Conservation (phyloP, 2,329 filamentous ascomycete species). For the Trichoderma atrobrunneum region DNA sequence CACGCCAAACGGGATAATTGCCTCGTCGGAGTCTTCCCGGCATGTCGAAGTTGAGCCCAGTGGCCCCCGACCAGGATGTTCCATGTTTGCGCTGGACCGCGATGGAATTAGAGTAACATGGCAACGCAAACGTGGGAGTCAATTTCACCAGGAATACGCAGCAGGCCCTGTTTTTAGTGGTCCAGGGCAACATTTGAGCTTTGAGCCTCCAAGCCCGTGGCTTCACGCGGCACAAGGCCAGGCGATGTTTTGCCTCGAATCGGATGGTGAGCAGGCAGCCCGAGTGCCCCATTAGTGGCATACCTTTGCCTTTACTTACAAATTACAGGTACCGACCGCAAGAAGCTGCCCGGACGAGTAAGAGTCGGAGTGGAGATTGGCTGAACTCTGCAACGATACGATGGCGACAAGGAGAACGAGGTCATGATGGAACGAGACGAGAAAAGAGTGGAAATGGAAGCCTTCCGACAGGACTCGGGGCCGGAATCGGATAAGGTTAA, state of each 20-base stretch:
- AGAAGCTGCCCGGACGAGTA: not conserved
- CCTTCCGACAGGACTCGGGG: not conserved
- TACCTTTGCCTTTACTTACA: not conserved
- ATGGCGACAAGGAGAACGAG: not conserved
- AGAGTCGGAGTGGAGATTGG: constrained; percentile 11
- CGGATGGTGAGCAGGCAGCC: not conserved
- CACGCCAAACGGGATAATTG: constrained; percentile 18
- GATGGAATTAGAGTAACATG: not conserved
- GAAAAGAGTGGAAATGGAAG: not conserved
- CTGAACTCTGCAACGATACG: constrained; percentile 7
- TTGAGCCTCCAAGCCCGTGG: not conserved
- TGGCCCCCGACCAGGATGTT: constrained; percentile 1
- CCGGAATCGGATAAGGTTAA: constrained; percentile 13
- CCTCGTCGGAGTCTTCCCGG: constrained; percentile 19
- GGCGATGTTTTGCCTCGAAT: not conserved
- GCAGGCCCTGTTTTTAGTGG: not conserved
- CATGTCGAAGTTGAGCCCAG: not conserved
- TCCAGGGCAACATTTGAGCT: not conserved
- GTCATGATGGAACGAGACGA: not conserved
- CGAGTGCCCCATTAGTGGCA: not conserved
- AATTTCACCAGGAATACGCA: not conserved
- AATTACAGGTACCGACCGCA: not conserved
- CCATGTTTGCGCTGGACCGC: not conserved
- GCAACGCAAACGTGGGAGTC: not conserved
- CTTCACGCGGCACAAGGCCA: not conserved